These are phyloP conservation scores for Onygenales sp. DNA, from an alignment of 2,329 filamentous ascomycete genomes.

Conservation along the genomic window DNA sequence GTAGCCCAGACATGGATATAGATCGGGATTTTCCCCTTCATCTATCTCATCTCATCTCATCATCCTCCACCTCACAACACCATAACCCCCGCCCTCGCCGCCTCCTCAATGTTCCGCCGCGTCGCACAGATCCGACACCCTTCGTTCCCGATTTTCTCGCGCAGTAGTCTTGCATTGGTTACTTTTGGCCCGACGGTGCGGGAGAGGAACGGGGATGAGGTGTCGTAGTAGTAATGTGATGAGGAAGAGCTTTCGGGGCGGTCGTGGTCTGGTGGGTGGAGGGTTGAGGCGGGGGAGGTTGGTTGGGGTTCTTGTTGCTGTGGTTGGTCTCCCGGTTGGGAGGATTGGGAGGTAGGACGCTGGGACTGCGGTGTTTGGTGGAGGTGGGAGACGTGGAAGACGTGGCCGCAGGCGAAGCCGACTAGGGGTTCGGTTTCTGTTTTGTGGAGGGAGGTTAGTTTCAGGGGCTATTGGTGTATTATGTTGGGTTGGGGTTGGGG, in stretches of 20 bases:
- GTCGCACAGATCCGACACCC: slow-evolving; percentile 32
- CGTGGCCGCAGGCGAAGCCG: slow-evolving; percentile 60
- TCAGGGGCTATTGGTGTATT: background rate
- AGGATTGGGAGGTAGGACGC: slow-evolving; percentile 1
- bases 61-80: background rate
- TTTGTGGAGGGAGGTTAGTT: background rate
- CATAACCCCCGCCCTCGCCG: background rate
- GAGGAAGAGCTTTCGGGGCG: background rate
- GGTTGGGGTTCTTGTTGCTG: slow-evolving; percentile 12
- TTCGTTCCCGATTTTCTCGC: slow-evolving; percentile 49
- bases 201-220: slow-evolving; percentile 16
- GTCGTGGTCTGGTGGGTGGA: background rate
- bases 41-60: background rate
- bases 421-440: slow-evolving; percentile 48
- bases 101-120: slow-evolving; percentile 23
- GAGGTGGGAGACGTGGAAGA: slow-evolving; percentile 56
- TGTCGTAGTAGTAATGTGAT: slow-evolving; percentile 17
- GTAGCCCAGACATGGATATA: no score
- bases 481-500: background rate
- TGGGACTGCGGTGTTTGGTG: slow-evolving; percentile 24
- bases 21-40: no score
- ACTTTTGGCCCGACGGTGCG: slow-evolving; percentile 74
- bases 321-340: slow-evolving; percentile 14
- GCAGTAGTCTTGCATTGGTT: slow-evolving; percentile 69
- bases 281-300: background rate